These are phyloP conservation scores for Wickerhamiella nectarea DNA, from an alignment of 805 yeast species.

Conservation along the genomic window DNA sequence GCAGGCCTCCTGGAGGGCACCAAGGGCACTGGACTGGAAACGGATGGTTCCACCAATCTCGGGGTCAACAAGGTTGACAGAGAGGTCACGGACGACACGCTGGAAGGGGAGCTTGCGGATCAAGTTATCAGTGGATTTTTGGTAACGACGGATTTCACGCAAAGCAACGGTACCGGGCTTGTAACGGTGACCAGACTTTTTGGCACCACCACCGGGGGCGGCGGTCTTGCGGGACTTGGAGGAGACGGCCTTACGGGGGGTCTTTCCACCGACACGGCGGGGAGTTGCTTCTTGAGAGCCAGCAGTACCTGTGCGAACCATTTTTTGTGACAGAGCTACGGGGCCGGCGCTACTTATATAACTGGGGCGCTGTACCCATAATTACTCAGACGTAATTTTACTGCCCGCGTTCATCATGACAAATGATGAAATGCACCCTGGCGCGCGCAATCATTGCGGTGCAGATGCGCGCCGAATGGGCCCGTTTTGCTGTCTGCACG, in stretches of 20 bases:
- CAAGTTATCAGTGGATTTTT: constrained; percentile 73
- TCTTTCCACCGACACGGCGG: constrained; percentile 67
- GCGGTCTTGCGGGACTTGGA: constrained; percentile 85
- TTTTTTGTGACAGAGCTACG: constrained; percentile 6
- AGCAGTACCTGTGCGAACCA: constrained; percentile 19
- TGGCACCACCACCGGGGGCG: constrained; percentile 66
- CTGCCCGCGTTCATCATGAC: background rate
- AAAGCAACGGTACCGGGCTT: constrained; percentile 92
- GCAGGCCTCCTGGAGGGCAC: constrained; percentile 83
- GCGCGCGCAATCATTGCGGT: background rate
- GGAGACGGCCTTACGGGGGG: constrained; percentile 84
- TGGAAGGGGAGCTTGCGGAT: constrained; percentile 86
- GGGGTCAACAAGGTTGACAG: constrained; percentile 41
- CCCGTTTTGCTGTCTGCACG: too few species aligned
- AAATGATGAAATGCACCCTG: background rate
- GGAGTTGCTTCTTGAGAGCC: constrained; percentile 56
- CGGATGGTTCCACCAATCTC: constrained; percentile 48
- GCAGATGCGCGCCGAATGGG: background rate
- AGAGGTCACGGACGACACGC: constrained; percentile 66
- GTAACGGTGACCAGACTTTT: constrained; percentile 85
- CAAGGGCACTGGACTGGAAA: constrained; percentile 80
- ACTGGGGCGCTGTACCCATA: background rate
- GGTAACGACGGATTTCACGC: constrained; percentile 86
- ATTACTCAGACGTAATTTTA: background rate
- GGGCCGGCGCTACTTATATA: background rate